phyloP scores from a whole-genome alignment of 1,284 basidiomycete genomes.

The Trametes versicolor region DNA sequence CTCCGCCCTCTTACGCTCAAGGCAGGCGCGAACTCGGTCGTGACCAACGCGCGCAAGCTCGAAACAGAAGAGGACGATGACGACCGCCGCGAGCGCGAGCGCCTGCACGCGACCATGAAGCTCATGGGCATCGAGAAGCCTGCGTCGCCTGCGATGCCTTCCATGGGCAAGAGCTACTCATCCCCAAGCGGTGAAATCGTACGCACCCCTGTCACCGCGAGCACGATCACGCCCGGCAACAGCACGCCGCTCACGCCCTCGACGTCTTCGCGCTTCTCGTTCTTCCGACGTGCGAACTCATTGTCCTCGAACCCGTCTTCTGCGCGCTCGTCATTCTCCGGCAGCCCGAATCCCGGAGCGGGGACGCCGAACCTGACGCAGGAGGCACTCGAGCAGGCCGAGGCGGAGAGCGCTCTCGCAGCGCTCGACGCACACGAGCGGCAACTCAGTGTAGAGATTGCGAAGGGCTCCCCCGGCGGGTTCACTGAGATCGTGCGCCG shows the following conservation, averaged over 20 bases:
- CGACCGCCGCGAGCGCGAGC: slow-evolving; percentile 84
- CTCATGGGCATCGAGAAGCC: slow-evolving; percentile 88
- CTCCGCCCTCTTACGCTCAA: slow-evolving; percentile 80
- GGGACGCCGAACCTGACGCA: slow-evolving; percentile 65
- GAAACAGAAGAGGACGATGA: slow-evolving; percentile 90
- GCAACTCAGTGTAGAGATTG: slow-evolving; percentile 75
- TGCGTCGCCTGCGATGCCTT: slow-evolving; percentile 47
- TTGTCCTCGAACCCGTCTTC: slow-evolving; percentile 57
- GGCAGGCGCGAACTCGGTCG: slow-evolving; percentile 62
- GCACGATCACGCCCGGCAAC: slow-evolving; percentile 43
- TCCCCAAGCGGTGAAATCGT: slow-evolving; percentile 45
- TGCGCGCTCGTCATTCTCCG: slow-evolving; percentile 54
- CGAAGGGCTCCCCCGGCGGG: slow-evolving; percentile 74
- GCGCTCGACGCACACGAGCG: slow-evolving; percentile 81
- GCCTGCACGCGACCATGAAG: slow-evolving; percentile 89
- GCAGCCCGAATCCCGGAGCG: slow-evolving; percentile 46
- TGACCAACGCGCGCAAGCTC: slow-evolving; percentile 75
- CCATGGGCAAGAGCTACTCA: slow-evolving; percentile 55
- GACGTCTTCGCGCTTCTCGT: slow-evolving; percentile 65
- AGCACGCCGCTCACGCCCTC: slow-evolving; percentile 38
- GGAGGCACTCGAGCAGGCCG: slow-evolving; percentile 78
- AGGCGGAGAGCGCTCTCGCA: slow-evolving; percentile 77
- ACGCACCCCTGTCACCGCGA: slow-evolving; percentile 44
- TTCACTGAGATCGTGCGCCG: slow-evolving; percentile 78
- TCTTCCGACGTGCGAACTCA: slow-evolving; percentile 66